These are phyloP conservation scores for Hibiscus trionum DNA, from an alignment of 345 rosid species.

Conservation along the genomic window DNA sequence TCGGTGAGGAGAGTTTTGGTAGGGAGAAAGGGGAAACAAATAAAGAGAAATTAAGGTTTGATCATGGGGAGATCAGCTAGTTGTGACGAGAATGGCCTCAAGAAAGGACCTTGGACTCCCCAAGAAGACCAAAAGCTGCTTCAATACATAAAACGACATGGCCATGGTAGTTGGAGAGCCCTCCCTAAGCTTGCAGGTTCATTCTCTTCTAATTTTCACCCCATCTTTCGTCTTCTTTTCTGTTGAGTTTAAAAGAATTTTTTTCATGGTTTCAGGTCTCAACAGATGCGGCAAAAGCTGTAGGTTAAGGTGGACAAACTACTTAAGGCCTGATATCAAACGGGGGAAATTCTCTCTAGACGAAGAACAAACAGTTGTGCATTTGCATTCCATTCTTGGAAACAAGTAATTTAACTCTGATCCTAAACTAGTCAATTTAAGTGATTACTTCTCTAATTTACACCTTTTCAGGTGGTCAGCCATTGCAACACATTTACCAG, in stretches of 20 bases:
- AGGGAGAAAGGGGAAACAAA: slow-evolving; percentile 4
- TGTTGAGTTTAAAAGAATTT: background rate
- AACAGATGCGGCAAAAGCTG: slow-evolving; percentile 72
- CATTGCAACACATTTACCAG: slow-evolving; percentile 45
- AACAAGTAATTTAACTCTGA: slow-evolving; percentile 33
- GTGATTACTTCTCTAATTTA: background rate
- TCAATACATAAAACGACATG: slow-evolving; percentile 39
- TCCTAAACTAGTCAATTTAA: background rate
- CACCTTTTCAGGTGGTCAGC: slow-evolving; percentile 44
- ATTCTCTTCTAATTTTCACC: background rate
- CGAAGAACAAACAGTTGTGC: slow-evolving; percentile 57
- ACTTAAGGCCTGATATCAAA: slow-evolving; percentile 62
- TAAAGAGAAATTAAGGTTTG: background rate
- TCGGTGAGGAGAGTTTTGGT: slow-evolving; percentile 13
- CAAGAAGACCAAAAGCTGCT: slow-evolving; percentile 54
- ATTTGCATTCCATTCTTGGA: slow-evolving; percentile 60
- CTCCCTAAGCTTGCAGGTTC: slow-evolving; percentile 59
- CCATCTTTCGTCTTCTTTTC: background rate
- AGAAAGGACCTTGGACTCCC: slow-evolving; percentile 64
- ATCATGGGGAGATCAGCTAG: slow-evolving; percentile 49
- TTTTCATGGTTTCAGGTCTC: slow-evolving; percentile 36
- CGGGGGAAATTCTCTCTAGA: slow-evolving; percentile 60
- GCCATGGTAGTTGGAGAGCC: slow-evolving; percentile 69
- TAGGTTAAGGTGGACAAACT: slow-evolving; percentile 63
- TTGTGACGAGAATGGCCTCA: slow-evolving; percentile 54